A percentile compares a stretch with the other conserved stretches of the same genome.
Conservation (phyloP, 2,329 filamentous ascomycete genomes). For the Cladosporium halotolerans region DNA sequence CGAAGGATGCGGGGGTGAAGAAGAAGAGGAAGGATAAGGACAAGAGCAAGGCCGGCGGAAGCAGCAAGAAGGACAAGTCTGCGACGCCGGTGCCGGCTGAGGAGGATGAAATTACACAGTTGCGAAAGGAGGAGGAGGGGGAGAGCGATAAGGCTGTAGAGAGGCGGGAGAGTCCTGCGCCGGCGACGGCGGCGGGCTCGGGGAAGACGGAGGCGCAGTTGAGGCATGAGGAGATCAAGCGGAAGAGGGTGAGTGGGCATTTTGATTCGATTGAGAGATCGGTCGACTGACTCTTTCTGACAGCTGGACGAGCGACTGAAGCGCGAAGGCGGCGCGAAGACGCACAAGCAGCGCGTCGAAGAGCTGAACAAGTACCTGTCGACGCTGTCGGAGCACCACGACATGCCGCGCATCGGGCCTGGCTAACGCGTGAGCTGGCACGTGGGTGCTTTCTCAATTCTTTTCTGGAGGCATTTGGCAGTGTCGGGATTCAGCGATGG, state of each 20-base stretch:
- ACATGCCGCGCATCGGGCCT: constrained; percentile 67
- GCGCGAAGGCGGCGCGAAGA: constrained; percentile 76
- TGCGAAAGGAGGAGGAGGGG: not conserved
- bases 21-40: constrained; percentile 54
- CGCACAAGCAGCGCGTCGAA: constrained; percentile 93
- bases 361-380: constrained; percentile 92
- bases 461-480: not conserved
- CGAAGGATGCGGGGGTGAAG: constrained; percentile 54
- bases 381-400: constrained; percentile 90
- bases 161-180: constrained; percentile 20
- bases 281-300: not conserved
- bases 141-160: constrained; percentile 26
- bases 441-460: not conserved
- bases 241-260: constrained; percentile 62
- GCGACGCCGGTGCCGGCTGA: not conserved
- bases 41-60: constrained; percentile 33
- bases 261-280: constrained; percentile 3
- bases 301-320: constrained; percentile 76
- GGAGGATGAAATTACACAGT: not conserved
- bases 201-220: constrained; percentile 80
- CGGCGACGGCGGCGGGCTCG: not conserved
- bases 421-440: constrained; percentile 38
- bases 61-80: not conserved
- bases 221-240: constrained; percentile 70
- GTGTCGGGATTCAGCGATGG: not conserved